These are phyloP conservation scores for Boeremia lycopersici DNA, from an alignment of 2,329 filamentous ascomycete species.

Conservation along the genomic window DNA sequence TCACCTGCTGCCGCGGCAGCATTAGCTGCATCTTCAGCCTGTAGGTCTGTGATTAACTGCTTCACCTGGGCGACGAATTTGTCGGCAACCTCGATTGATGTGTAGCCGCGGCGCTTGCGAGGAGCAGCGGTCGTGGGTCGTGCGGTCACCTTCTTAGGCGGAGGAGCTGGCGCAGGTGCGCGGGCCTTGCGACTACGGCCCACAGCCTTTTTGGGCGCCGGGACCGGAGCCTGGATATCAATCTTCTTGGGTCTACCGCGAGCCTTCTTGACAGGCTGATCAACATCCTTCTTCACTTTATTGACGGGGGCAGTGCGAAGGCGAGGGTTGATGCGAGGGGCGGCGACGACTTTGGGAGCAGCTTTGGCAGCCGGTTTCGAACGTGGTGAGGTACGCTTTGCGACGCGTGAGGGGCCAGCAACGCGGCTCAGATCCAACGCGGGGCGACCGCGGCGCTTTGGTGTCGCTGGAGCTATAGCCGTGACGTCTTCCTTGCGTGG, in stretches of 20 bases:
- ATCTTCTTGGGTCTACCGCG: constrained; percentile 27
- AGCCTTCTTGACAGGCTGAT: constrained; percentile 23
- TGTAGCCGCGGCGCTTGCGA: constrained; percentile 37
- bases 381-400: constrained; percentile 22
- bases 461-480: constrained; percentile 1
- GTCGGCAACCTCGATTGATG: constrained; percentile 35
- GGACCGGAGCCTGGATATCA: constrained; percentile 1
- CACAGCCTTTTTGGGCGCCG: constrained; percentile 16
- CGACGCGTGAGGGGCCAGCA: constrained; percentile 28
- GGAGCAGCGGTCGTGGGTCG: constrained; percentile 17
- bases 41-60: constrained; percentile 21
- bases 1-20: constrained; percentile 10
- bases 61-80: constrained; percentile 26
- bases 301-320: constrained; percentile 23
- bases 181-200: constrained; percentile 17
- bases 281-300: constrained; percentile 11
- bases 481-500: constrained; percentile 16
- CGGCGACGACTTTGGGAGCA: constrained; percentile 3
- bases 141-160: constrained; percentile 17
- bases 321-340: constrained; percentile 27
- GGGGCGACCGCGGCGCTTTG: constrained; percentile 22
- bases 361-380: constrained; percentile 13
- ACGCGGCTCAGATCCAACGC: constrained; percentile 22
- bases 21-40: constrained; percentile 15
- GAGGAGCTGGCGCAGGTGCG: constrained; percentile 12